Conservation (phyloP, 139 green algal species). For the Coccomyxa sp. region DNA sequence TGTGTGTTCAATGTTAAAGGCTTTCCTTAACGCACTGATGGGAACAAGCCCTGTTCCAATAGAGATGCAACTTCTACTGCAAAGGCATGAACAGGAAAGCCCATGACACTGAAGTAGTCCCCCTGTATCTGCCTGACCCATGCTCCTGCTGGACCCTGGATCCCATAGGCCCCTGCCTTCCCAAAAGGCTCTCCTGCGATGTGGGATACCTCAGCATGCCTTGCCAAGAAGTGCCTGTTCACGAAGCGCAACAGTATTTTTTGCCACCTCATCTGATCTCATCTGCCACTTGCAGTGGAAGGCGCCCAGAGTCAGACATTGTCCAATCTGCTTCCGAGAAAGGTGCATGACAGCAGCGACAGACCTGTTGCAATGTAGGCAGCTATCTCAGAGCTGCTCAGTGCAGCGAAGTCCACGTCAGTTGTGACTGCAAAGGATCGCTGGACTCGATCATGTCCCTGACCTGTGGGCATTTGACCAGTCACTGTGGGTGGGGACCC, state of each 20-base stretch:
- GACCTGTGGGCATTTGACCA: background rate
- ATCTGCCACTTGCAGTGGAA: background rate
- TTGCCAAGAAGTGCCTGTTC: background rate
- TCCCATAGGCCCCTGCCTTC: conserved; percentile 76
- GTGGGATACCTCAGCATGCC: background rate
- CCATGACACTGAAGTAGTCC: conserved; percentile 93
- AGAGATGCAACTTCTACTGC: conserved; percentile 1
- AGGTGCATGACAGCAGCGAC: background rate
- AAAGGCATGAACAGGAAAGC: conserved; percentile 54
- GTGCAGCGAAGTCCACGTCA: conserved; percentile 69
- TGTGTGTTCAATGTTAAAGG: too few relatives aligned
- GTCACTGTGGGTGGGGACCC: background rate
- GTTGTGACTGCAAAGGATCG: conserved; percentile 67
- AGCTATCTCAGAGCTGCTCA: conserved; percentile 52
- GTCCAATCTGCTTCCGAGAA: background rate
- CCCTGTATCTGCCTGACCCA: conserved; percentile 79
- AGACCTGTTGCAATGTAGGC: conserved; percentile 71
- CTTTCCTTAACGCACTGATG: too few relatives aligned
- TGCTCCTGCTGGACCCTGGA: conserved; percentile 70
- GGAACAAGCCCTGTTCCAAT: too few relatives aligned
- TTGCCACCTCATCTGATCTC: background rate
- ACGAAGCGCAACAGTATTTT: background rate
- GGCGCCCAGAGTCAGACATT: background rate
- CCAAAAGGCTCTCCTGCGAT: conserved; percentile 71
- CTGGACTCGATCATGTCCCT: conserved; percentile 9